phyloP scores from a whole-genome alignment of 1,284 basidiomycete species.

The Irpex sp. region DNA sequence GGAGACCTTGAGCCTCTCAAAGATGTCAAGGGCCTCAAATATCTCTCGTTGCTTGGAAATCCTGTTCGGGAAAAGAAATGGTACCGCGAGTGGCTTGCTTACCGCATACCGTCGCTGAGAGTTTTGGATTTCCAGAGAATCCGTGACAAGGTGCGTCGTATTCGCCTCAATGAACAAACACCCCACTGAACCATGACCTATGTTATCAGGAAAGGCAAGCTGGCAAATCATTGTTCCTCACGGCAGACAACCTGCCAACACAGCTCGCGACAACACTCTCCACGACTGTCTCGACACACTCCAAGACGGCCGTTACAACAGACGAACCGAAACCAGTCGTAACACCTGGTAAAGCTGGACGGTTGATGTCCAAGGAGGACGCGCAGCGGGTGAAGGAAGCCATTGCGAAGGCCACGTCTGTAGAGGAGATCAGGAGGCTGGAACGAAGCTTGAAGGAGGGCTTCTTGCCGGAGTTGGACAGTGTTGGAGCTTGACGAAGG shows the following conservation, averaged over 20 bases:
- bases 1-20: constrained; percentile 86
- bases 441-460: constrained; percentile 89
- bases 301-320: constrained; percentile 55
- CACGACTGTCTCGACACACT: constrained; percentile 64
- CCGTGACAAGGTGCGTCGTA: constrained; percentile 81
- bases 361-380: constrained; percentile 91
- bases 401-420: constrained; percentile 85
- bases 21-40: constrained; percentile 76
- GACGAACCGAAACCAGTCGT: constrained; percentile 71
- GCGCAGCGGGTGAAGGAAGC: constrained; percentile 87
- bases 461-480: constrained; percentile 73
- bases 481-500: constrained; percentile 57
- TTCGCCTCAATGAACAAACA: not conserved
- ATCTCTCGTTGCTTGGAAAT: constrained; percentile 85
- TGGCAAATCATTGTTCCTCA: constrained; percentile 75
- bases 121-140: constrained; percentile 97
- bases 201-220: constrained; percentile 66
- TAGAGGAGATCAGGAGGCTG: constrained; percentile 87
- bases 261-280: constrained; percentile 79
- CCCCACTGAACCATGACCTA: not conserved
- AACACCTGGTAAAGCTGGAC: constrained; percentile 64
- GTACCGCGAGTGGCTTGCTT: constrained; percentile 94
- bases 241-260: constrained; percentile 71
- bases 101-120: constrained; percentile 80
- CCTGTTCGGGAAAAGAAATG: constrained; percentile 92